Evolutionary conservation across 108 stramenopile genomes (phyloP), one percentile per base, ranked within the genome.

Genomic region (Chaetoceros muelleri): DNA sequence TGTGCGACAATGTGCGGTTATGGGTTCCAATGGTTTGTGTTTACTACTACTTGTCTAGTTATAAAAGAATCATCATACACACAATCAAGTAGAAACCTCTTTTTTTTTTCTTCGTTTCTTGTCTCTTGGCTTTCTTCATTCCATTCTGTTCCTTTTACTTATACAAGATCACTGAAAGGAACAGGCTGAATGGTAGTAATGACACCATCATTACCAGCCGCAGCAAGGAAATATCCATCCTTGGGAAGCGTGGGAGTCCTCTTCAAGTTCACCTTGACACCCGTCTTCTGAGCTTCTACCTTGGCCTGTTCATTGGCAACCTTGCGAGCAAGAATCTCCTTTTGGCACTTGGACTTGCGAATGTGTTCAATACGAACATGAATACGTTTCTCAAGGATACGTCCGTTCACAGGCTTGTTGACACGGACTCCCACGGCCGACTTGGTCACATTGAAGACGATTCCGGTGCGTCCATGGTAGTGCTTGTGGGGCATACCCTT

Each of bases 401-500:
- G 81, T 62, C 95, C 95, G 73, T 98, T 94, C 48, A 95, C 98
- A 57, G 83, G 70, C 81, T 99, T 99, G 89, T 97, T 97, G 27
- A 99, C 95, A 75, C 90, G 93, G 1, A 99, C 90, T 55, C 97
- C 97, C 53, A 99, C 81, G 26, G 97, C 76, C 22, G 85, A 64
- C 79, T 96, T 96, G 80, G 96, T 98, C 28, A 99, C 93, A 66
- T 99, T 98, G 93, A 95, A 99, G 48, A 99, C 84, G 34, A 98
- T 90, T 45, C 98, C 98, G 44, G 98, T 99, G 46, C 97, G 93
- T 65, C 98, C 98, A 72, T 99, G 98, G 92, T 98, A 99, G 80
- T 84, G 79, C 85, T 97, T 97, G 95, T 95, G 93, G 52, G 98
- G 98, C 98, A 99, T 99, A 81, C 98, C 98, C 88, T 97, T 98